Evolutionary conservation across 2,329 filamentous ascomycete genomes (phyloP).

Genomic region (Cryphonectria naterciae): DNA sequence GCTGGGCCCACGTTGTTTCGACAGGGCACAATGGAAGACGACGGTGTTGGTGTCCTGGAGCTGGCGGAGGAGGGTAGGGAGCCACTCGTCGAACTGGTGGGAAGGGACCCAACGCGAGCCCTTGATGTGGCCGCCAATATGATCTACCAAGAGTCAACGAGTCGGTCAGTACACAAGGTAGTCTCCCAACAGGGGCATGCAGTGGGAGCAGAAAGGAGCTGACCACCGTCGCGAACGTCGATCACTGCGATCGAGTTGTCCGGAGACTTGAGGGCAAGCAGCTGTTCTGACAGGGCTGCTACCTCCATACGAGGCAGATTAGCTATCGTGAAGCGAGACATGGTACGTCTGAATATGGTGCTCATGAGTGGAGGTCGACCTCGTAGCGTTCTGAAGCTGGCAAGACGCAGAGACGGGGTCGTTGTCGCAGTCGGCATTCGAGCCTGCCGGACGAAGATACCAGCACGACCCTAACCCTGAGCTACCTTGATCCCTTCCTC

Average conservation of each 20-base stretch:
- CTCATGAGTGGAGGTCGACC: constrained; percentile 12
- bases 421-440: background rate
- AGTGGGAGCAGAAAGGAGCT: constrained; percentile 26
- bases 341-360: constrained; percentile 20
- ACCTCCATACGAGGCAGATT: constrained; percentile 70
- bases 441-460: background rate
- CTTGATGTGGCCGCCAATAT: constrained; percentile 87
- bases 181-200: background rate
- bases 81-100: constrained; percentile 70
- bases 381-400: background rate
- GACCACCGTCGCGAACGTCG: constrained; percentile 86
- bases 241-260: constrained; percentile 68
- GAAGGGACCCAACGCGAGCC: constrained; percentile 77
- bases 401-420: background rate
- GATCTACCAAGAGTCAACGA: constrained; percentile 58
- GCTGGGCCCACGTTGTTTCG: constrained; percentile 84
- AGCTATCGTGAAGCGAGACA: constrained; percentile 47
- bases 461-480: background rate
- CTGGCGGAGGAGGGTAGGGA: constrained; percentile 81
- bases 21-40: constrained; percentile 92
- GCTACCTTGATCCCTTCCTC: background rate
- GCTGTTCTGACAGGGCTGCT: constrained; percentile 67
- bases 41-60: constrained; percentile 80
- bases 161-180: constrained; percentile 7
- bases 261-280: constrained; percentile 55